Evolutionary conservation across 192 early-diverging fungal species (phyloP), one percentile per base, ranked within the genome.

Genomic region (Pilaira anomala): DNA sequence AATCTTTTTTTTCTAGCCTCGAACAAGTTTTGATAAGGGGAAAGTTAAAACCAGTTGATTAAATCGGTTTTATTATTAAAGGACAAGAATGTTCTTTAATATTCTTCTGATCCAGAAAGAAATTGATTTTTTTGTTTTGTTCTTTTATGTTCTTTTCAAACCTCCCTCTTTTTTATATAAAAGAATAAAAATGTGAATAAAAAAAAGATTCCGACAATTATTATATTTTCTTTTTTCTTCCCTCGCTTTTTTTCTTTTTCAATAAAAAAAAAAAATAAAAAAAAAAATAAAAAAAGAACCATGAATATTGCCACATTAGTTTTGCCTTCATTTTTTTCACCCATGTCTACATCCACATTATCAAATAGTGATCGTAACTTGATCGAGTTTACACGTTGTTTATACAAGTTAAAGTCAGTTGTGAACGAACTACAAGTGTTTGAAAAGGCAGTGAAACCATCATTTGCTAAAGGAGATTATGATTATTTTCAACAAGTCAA

Each of bases 321-420:
- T 57, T 29, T 48, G 18, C 59, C 30, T 19, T 30, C 46, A 12
- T 62, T 62, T 11, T 18, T n/a, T 33, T 48, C 25, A 36, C 0
- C 46, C 16, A 4, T 33, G 5, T 22, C 46, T 48, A 39, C 56
- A 58, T 58, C 56, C 4, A 58, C 39, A 24, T 39, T 58, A n/a
- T 58, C 56, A 42, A 12, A 30, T 12, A 40, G 30, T 9, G 62
- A 63, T 29, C 62, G 49, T 21, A 53, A 30, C 19, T 62, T 68
- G 25, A 62, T 68, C 2, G 60, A 68, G 13, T 68, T 68, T n/a
- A 48, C 59, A 24, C 66, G 66, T 3, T 68, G 66, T 36, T 44
- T 68, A 45, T 62, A 61, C 29, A 60, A 56, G 54, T 59, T 51
- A 3, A 68, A 68, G 33, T 21, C 58, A 5, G 46, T 68, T 13